A percentile compares a stretch with the other conserved stretches of the same genome.
Conservation (phyloP, 768 basidiomycete genomes). For the Amylocystis lapponica region DNA sequence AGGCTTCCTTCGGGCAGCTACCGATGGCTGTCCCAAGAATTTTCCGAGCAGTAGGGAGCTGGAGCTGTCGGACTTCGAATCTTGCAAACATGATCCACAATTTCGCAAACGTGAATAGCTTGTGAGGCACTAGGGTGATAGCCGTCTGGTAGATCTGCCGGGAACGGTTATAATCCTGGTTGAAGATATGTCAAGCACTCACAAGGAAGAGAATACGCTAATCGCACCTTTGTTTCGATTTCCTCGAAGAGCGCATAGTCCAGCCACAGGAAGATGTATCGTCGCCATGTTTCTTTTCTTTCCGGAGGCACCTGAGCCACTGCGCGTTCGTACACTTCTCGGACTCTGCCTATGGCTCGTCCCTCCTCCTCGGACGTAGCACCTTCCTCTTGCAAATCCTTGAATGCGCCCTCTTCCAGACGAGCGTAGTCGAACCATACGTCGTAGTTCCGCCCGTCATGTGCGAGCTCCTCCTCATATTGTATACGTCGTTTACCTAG, state of each 20-base stretch:
- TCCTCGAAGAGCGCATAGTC: constrained; percentile 97
- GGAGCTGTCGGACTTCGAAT: constrained; percentile 83
- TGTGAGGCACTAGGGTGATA: constrained; percentile 86
- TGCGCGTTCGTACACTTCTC: constrained; percentile 94
- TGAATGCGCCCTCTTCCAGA: constrained; percentile 83
- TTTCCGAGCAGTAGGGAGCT: constrained; percentile 81
- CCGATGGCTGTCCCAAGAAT: constrained; percentile 88
- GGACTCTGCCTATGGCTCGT: constrained; percentile 55
- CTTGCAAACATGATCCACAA: constrained; percentile 90
- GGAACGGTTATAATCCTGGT: constrained; percentile 83
- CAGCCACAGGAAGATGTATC: constrained; percentile 90
- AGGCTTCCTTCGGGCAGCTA: constrained; percentile 90
- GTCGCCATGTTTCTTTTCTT: constrained; percentile 91
- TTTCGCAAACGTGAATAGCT: constrained; percentile 96
- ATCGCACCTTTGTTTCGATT: constrained; percentile 79
- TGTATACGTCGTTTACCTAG: constrained; percentile 97
- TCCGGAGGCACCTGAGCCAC: constrained; percentile 92
- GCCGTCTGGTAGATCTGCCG: constrained; percentile 92
- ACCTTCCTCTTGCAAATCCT: constrained; percentile 71
- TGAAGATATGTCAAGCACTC: background rate
- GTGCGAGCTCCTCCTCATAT: constrained; percentile 92
- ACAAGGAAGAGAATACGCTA: background rate
- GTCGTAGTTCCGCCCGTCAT: constrained; percentile 94
- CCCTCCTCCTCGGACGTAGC: constrained; percentile 66
- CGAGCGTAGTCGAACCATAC: constrained; percentile 97